Base-by-base conservation (phyloP, 2,329 filamentous ascomycete species). In the Fusarium floridanum region DNA sequence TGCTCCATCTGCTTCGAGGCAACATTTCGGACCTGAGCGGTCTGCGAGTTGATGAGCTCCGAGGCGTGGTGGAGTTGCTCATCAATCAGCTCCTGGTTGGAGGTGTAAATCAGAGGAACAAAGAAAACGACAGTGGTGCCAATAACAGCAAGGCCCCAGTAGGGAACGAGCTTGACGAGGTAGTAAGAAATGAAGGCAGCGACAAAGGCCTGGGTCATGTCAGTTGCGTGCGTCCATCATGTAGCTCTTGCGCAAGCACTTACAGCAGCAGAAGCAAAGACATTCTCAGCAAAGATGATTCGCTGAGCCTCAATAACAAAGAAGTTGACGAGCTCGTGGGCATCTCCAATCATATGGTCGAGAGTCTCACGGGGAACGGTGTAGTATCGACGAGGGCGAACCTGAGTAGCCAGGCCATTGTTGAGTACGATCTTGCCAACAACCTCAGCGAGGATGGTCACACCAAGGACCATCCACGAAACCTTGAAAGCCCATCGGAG, bases 61-160 rank as follows among this genome's bases (percentile, higher is more conserved):
- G 87, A 86, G 64, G 86, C 89, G 72, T 89, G 85, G 81, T 88
- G 84, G 76, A 93, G 81, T 77, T 92, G 88, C 74, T 86, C 82
- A 79, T 93, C 91, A 77, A 93, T 93, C 67, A 93, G 82, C 84
- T 93, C 91, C 85, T 92, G 87, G 87, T 93, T 93, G 78, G 87
- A 86, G 76, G 87, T 87, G 84, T 93, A 93, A 80, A 92, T 78
- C 62, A 93, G 86, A 34, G 91, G 91, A 14, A 85, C 86, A 68
- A 91, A 85, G 85, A 93, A 93, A 68, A 88, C 79, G 60, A 90
- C 81, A 14, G 89, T 89, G 68, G 89, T 90, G 73, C 83, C 85
- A 76, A 93, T 85, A 73, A 93, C 83, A 56, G 90, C 85, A 73
- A 93, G 88, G 39, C 90, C 91, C 91, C 91, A 93, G 85, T 92